Base-by-base conservation (phyloP, 2,329 filamentous ascomycete genomes). In the Coniella lustricola region DNA sequence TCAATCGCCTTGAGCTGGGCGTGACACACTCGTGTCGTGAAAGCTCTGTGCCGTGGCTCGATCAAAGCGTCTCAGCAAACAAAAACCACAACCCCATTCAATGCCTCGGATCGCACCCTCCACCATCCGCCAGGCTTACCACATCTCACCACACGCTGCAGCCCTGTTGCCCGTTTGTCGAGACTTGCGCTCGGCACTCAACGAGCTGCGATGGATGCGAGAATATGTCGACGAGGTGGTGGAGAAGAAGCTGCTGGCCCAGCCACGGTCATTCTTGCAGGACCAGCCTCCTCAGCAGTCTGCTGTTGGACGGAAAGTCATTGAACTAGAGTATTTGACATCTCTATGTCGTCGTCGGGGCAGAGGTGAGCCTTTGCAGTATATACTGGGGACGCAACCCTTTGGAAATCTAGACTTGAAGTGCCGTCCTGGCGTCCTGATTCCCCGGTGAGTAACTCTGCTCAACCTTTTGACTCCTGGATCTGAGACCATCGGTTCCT, bases 381-480 rank as follows among this genome's bases (percentile, higher is more conserved):
- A 97, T 62, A 75, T 97, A 18, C 70, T 98, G 1, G 90, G 90
- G 3, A 82, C 83, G 4, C 90, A 96, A 63, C 93, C 85, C 2
- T 97, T 98, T 67, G 91, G 90, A 0, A 70, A 80, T 4, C 67
- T 97, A 14, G 85, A 95, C 36, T 85, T 98, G 39, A 68, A 75
- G 47, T 96, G 90, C 61, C 73, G 71, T 22, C 77, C 73, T 10
- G 87, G 87, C 2, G 90, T 97, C 4, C 70, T 98, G 49, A 95
- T 97, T 55, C 93, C 93, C 32, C 78, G 91, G 71, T 82, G 56
- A 14, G 67, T 57, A 3, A 34, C 3, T 4, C 1, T 22, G 18
- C 33, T 17, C 32, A 21, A 40, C 2, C 36, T 14, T 22, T 14
- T n/a, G 8, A 7, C 37, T 7, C 12, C n/a, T 10, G 2, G 13